Percentiles rank a stretch among this genome's conserved stretches.
Conservation (phyloP, 768 basidiomycete genomes). For the Tylopilus vinaceipallidus region DNA sequence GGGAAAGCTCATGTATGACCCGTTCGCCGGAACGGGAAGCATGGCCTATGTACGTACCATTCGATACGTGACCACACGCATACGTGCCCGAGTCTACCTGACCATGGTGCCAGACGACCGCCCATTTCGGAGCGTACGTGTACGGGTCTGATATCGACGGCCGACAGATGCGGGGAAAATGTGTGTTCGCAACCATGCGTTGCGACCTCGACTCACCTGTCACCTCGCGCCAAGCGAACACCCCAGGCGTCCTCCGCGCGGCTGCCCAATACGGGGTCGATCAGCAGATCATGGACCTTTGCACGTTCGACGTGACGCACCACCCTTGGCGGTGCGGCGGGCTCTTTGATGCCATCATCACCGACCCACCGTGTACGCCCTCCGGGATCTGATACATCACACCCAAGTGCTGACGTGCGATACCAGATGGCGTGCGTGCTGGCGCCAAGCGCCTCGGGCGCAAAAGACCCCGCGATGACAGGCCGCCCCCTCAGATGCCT, state of each 20-base stretch:
- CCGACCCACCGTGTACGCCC: conserved; percentile 87
- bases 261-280: conserved; percentile 82
- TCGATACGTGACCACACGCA: background rate
- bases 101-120: conserved; percentile 56
- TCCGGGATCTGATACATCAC: background rate
- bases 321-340: conserved; percentile 88
- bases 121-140: conserved; percentile 83
- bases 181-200: conserved; percentile 36
- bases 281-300: conserved; percentile 73
- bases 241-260: conserved; percentile 74
- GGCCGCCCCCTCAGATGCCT: conserved; percentile 31
- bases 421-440: conserved; percentile 91
- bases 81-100: background rate
- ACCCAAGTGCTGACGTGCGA: no score
- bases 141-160: conserved; percentile 97
- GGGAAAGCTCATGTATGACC: conserved; percentile 93
- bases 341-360: conserved; percentile 91
- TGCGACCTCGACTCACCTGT: no score
- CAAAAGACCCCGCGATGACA: conserved; percentile 43
- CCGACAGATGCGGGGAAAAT: conserved; percentile 93
- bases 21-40: conserved; percentile 92
- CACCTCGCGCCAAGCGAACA: no score
- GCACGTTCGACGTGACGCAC: conserved; percentile 90
- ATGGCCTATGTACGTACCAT: conserved; percentile 68
- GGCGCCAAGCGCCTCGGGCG: conserved; percentile 81